Evolutionary conservation across 1,284 basidiomycete genomes (phyloP), one percentile per base, ranked within the genome.

Genomic region (Ustilago curta): DNA sequence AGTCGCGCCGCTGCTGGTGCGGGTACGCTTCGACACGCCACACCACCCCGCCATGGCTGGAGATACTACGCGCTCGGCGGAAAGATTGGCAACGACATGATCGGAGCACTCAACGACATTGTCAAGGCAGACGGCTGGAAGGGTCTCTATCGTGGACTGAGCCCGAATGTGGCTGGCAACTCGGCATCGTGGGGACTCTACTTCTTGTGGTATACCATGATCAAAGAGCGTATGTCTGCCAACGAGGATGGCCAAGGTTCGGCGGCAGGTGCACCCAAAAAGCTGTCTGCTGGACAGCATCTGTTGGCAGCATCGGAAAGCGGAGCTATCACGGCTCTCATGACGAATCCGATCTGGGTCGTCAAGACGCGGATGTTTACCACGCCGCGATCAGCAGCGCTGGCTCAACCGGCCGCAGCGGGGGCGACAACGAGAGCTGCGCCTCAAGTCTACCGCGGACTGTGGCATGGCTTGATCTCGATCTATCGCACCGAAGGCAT

Each of bases 341-440:
- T 97, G 85, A 99, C 97, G 8, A 99, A 99, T 85, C 97, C 97
- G 0, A 91, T 99, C 78, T 99, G 96, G 96, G 93, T 99, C 12
- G 92, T 99, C 69, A 94, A 97, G 87, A 96, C 97, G 8, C 90
- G 96, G 66, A 96, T 99, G 91, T 99, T 98, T 82, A 95, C 95
- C 1, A 93, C 63, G 89, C 91, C 32, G 86, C 85, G 7, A 90
- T 65, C 70, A 0, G 44, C 39, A 19, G 67, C 62, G 3, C 12
- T 37, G 14, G 42, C 58, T n/a, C 44, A 14, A 37, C 56, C 42
- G 19, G 47, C 51, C 7, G 49, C 37, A 9, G 11, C 32, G 19
- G n/a, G 40, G 2, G 19, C 59, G 42, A 25, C 48, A 27, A 12
- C 51, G 8, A 21, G 51, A 31, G 49, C 63, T 6, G 49, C 65